Evolutionary conservation across 768 basidiomycete species (phyloP), one percentile per base, ranked within the genome.

Genomic region (Dentipellis sp.): DNA sequence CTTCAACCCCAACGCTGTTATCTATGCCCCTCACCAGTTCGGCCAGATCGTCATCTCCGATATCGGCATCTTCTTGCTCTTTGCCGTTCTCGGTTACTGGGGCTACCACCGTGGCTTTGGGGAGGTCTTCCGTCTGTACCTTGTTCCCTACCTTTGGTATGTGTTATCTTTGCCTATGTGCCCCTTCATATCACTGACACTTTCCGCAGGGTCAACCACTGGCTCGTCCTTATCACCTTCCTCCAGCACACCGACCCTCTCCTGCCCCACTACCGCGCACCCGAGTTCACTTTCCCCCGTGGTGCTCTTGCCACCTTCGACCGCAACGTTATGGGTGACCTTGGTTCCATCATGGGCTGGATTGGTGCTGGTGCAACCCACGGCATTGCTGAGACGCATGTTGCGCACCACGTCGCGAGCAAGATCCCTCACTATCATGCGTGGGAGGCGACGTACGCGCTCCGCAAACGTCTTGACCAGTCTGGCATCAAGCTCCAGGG

Each of bases 391-490:
- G 92, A 95, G 75, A 95, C 92, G 34, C 93, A 95, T 69, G 86
- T 97, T 56, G 73, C 83, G 21, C 95, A 98, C 72, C 95, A 98
- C 70, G 81, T 95, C 58, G 83, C 79, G 59, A 91, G 87, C 80
- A 95, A 94, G 75, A 97, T 99, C 61, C 95, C 95, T 17, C 95
- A 99, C 70, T 97, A 93, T 69, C 75, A 91, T 59, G 89, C 90
- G 74, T 95, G 93, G 93, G 94, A 95, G 66, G 95, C 95, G 19
- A 82, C 86, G 29, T 80, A 78, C 58, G 93, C 91, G 22, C 76
- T 99, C 61, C 90, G 88, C 71, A 80, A 80, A 68, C 83, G 83
- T 65, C 79, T 84, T 48, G 78, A 77, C 39, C 73, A 74, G 56
- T 71, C 79, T 63, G 80, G 83, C 46, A 70, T 91, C 65, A 67